A percentile compares a stretch with the other conserved stretches of the same genome.
Evolutionary conservation across 305 asterid genomes (phyloP).

Genomic region (Fraxinus platypoda): DNA sequence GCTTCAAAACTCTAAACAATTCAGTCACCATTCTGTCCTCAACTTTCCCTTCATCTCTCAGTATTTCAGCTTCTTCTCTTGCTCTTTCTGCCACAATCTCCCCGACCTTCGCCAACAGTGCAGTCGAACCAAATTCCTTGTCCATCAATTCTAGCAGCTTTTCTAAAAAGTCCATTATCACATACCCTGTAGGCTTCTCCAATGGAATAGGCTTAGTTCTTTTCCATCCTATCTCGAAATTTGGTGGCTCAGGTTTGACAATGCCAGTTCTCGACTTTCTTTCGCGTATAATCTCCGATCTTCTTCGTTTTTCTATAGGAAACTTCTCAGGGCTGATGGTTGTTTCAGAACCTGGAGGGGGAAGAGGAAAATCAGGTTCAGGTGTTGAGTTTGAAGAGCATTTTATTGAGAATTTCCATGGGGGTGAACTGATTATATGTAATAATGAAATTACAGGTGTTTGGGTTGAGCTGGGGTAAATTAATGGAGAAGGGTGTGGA

Average conservation of each 20-base stretch:
- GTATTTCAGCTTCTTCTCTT: slow-evolving; percentile 65
- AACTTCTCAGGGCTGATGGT: slow-evolving; percentile 55
- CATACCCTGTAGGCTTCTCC: slow-evolving; percentile 79
- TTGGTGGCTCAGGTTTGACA: slow-evolving; percentile 63
- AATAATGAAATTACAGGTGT: slow-evolving; percentile 13
- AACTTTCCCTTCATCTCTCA: slow-evolving; percentile 77
- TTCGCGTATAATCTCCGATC: slow-evolving; percentile 64
- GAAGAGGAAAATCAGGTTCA: slow-evolving; percentile 40
- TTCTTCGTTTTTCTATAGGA: slow-evolving; percentile 67
- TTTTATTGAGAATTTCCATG: slow-evolving; percentile 27
- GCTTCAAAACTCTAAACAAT: slow-evolving; percentile 70
- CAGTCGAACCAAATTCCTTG: slow-evolving; percentile 62
- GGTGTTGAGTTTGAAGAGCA: slow-evolving; percentile 40
- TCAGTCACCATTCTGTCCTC: slow-evolving; percentile 88
- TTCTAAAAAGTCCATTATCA: slow-evolving; percentile 76
- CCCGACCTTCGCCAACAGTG: slow-evolving; percentile 64
- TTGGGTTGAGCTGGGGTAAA: slow-evolving; percentile 25
- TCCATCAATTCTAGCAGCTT: slow-evolving; percentile 72
- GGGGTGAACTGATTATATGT: slow-evolving; percentile 21
- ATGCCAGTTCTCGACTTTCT: slow-evolving; percentile 44
- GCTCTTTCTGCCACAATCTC: slow-evolving; percentile 81
- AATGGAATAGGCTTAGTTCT: slow-evolving; percentile 59
- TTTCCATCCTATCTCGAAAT: slow-evolving; percentile 87
- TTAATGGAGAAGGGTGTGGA: slow-evolving; percentile 25
- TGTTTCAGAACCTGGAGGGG: slow-evolving; percentile 45